Percentiles rank a stretch among this genome's conserved stretches.
phyloP scores from a whole-genome alignment of 1,284 basidiomycete genomes.

The Cerioporus squamosus region DNA sequence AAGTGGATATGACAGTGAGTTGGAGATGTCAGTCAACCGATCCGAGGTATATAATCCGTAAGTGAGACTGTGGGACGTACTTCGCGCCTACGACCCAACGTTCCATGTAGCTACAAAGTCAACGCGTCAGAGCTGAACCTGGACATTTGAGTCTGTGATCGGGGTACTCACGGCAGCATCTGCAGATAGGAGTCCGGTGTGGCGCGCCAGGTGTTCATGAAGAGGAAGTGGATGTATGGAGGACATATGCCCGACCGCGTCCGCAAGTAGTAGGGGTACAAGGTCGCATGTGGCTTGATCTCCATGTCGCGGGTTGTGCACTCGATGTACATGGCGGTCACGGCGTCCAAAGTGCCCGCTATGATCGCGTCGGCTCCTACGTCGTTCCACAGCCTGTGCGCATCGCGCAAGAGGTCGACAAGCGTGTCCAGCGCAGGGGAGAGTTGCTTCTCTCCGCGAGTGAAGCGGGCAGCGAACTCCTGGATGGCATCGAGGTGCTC shows the following conservation, averaged over 20 bases:
- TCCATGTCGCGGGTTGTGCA: constrained; percentile 9
- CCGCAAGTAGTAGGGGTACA: constrained; percentile 21
- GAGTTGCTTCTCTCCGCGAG: constrained; percentile 8
- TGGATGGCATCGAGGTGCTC: not conserved
- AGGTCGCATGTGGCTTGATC: constrained; percentile 13
- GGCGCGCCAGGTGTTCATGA: constrained; percentile 13
- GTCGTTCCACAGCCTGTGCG: constrained; percentile 15
- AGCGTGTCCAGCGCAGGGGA: constrained; percentile 12
- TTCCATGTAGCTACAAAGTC: constrained; percentile 15
- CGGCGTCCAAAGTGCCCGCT: constrained; percentile 17
- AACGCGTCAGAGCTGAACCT: too few species aligned
- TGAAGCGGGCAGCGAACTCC: constrained; percentile 5
- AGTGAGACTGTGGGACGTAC: too few species aligned
- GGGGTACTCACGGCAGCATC: constrained; percentile 17
- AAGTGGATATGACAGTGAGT: not conserved
- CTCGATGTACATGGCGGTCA: constrained; percentile 21
- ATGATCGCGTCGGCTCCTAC: constrained; percentile 21
- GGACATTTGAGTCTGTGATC: not conserved
- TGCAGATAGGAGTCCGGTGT: constrained; percentile 20
- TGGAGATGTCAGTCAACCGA: not conserved
- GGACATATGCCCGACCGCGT: constrained; percentile 18
- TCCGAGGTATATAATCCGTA: not conserved
- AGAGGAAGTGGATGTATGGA: constrained; percentile 21
- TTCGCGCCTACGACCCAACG: constrained; percentile 20
- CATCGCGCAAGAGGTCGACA: constrained; percentile 2